Evolutionary conservation across 1,284 basidiomycete species (phyloP).

Genomic region (Stygiomarasmius scandens): DNA sequence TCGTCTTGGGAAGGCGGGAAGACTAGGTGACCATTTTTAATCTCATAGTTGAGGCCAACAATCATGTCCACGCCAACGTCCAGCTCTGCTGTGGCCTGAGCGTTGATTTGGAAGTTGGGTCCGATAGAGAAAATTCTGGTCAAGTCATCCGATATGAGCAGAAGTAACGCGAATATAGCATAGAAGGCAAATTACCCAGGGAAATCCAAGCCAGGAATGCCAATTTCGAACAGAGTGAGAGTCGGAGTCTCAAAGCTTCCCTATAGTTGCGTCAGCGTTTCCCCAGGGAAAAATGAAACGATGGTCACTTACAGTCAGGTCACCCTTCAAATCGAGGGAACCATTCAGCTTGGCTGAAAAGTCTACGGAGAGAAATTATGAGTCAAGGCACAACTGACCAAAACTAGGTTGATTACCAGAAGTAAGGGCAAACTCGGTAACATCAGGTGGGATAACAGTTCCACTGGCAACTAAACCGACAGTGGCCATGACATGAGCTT

Average conservation of each 20-base stretch:
- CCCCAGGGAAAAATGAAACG: background rate
- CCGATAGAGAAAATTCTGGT: conserved; percentile 18
- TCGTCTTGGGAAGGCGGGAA: conserved; percentile 38
- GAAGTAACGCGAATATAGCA: background rate
- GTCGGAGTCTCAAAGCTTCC: conserved; percentile 14
- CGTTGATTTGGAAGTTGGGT: conserved; percentile 15
- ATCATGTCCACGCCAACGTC: conserved; percentile 12
- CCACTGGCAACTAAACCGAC: background rate
- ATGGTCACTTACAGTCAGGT: background rate
- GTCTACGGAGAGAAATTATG: background rate
- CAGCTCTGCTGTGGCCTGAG: conserved; percentile 14
- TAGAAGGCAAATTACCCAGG: conserved; percentile 12
- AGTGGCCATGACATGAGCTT: background rate
- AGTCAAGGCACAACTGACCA: conserved; percentile 1
- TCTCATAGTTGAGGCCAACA: conserved; percentile 21
- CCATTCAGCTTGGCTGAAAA: background rate
- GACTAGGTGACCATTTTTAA: conserved; percentile 25
- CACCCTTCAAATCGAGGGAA: background rate
- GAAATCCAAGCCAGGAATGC: conserved; percentile 20
- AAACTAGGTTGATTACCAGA: background rate
- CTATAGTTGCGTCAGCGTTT: background rate
- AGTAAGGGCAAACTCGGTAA: background rate
- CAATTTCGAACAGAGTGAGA: conserved; percentile 15
- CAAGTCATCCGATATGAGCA: background rate
- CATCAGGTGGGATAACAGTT: background rate